A percentile compares a stretch with the other conserved stretches of the same genome.
Conservation (phyloP, 1,284 basidiomycete genomes). For the Cutaneotrichosporon sp. region DNA sequence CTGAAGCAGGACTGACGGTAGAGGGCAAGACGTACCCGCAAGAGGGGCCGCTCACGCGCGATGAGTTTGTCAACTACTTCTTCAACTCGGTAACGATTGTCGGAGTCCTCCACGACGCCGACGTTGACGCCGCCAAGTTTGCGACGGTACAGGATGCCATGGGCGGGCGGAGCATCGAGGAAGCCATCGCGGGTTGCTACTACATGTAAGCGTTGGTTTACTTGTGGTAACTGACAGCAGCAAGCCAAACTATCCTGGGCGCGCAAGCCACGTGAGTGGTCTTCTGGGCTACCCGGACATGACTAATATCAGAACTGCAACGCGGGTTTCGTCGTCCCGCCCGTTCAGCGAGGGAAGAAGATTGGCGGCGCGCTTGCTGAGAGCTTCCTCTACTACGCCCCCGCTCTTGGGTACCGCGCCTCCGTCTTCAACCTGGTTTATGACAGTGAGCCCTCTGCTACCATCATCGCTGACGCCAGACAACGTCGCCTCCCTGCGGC, state of each 20-base stretch:
- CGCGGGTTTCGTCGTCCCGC: constrained; percentile 82
- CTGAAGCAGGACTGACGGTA: constrained; percentile 17
- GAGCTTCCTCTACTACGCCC: constrained; percentile 79
- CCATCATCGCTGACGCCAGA: constrained; percentile 33
- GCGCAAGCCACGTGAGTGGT: constrained; percentile 77
- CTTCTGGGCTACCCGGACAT: no score
- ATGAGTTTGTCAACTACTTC: constrained; percentile 65
- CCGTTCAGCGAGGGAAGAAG: constrained; percentile 64
- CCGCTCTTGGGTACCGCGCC: constrained; percentile 67
- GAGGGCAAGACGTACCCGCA: constrained; percentile 79
- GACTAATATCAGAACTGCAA: constrained; percentile 38
- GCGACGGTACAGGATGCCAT: constrained; percentile 35
- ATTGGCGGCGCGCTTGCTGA: constrained; percentile 72
- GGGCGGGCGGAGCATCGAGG: constrained; percentile 61
- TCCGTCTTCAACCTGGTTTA: constrained; percentile 95
- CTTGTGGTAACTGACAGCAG: constrained; percentile 52
- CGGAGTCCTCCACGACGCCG: constrained; percentile 58
- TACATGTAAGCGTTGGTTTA: constrained; percentile 60
- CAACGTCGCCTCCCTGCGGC: constrained; percentile 59
- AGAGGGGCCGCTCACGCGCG: constrained; percentile 61
- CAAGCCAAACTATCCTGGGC: constrained; percentile 90
- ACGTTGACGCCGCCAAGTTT: constrained; percentile 27
- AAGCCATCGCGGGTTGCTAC: constrained; percentile 74
- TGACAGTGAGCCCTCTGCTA: constrained; percentile 62
- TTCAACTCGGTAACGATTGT: constrained; percentile 75